These are phyloP conservation scores for thale cress (Arabidopsis thaliana) DNA, from an alignment of 345 rosid genomes.

Conservation along the genomic window TAIR10.1 NC_003070.9:12458501-12459000, in stretches of 20 bases:
- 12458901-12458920: constrained; percentile 38
- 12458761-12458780: constrained; percentile 30
- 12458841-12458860: constrained; percentile 32
- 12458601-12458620: constrained; percentile 10
- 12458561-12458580: background rate
- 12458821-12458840: constrained; percentile 37
- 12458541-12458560: background rate
- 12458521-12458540: background rate
- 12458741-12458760: constrained; percentile 38
- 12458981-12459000: constrained; percentile 40
- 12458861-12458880: constrained; percentile 40
- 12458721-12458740: constrained; percentile 31
- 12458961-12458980: constrained; percentile 29
- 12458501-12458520: background rate
- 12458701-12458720: constrained; percentile 41
- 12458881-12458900: constrained; percentile 37
- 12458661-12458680: constrained; percentile 28
- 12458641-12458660: constrained; percentile 3
- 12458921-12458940: constrained; percentile 46
- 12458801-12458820: constrained; percentile 40
- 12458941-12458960: constrained; percentile 5
- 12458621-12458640: constrained; percentile 3
- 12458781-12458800: constrained; percentile 40
- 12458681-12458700: constrained; percentile 37
- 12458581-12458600: constrained; percentile 18